These are phyloP conservation scores for Pilatotrama ljubarskyi DNA, from an alignment of 768 basidiomycete genomes.

Conservation along the genomic window DNA sequence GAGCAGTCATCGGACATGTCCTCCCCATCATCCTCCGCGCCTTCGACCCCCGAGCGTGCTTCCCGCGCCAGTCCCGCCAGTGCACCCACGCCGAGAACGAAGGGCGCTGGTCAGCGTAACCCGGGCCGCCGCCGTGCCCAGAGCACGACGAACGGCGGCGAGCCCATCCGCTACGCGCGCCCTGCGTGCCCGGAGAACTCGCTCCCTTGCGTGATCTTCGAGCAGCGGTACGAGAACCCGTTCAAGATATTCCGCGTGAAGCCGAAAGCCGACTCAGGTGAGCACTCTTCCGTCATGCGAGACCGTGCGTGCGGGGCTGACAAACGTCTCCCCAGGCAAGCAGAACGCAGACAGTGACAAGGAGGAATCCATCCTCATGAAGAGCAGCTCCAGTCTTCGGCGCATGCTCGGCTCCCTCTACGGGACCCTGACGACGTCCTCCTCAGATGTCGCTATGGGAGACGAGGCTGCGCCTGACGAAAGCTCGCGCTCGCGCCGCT, in stretches of 20 bases:
- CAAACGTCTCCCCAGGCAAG: neutral
- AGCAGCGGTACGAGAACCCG: constrained; percentile 11
- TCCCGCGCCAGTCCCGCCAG: neutral
- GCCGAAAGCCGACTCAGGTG: neutral
- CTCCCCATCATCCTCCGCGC: neutral
- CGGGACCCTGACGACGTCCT: too few species aligned
- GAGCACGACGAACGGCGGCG: neutral
- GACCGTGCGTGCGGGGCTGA: neutral
- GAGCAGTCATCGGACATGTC: neutral
- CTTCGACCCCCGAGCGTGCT: neutral
- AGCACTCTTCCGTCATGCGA: neutral
- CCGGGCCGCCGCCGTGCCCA: neutral
- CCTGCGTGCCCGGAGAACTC: constrained; percentile 16
- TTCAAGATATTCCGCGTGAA: constrained; percentile 4
- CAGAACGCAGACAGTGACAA: neutral
- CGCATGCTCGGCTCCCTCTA: neutral
- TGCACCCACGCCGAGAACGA: too few species aligned
- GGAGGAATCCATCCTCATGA: neutral
- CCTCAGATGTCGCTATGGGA: neutral
- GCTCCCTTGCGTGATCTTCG: neutral
- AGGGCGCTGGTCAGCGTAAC: too few species aligned
- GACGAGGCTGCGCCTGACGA: too few species aligned
- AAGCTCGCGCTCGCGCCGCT: too few species aligned
- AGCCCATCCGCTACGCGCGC: constrained; percentile 7
- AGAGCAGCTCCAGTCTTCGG: neutral